Percentiles rank a stretch among this genome's conserved stretches.
Conservation (phyloP, 2,329 filamentous ascomycete genomes). For the Aspergillus costaricaensis region DNA sequence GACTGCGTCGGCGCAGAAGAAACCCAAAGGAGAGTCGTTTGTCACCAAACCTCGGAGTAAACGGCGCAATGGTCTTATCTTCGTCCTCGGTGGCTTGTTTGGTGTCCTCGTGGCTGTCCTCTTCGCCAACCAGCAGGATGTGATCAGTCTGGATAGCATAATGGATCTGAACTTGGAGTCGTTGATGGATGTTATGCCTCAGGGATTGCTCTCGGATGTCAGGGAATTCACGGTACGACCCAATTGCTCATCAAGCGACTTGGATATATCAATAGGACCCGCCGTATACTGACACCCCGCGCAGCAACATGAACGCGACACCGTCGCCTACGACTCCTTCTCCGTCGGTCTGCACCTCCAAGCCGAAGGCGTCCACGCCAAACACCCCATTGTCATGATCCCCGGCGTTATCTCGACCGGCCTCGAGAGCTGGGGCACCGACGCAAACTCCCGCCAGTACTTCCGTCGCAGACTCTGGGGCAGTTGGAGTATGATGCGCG, state of each 20-base stretch:
- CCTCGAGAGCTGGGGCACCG: conserved; percentile 93
- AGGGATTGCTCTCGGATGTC: conserved; percentile 81
- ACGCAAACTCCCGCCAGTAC: conserved; percentile 80
- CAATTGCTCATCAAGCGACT: not conserved
- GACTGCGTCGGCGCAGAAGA: conserved; percentile 22
- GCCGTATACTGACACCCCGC: not conserved
- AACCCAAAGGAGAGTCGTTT: conserved; percentile 29
- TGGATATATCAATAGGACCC: not conserved
- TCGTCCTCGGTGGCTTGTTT: conserved; percentile 84
- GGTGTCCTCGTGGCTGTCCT: conserved; percentile 86
- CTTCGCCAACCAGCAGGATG: conserved; percentile 84
- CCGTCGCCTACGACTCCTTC: conserved; percentile 91
- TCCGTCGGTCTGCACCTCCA: conserved; percentile 82
- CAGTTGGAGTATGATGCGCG: conserved; percentile 98
- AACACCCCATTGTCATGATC: conserved; percentile 94
- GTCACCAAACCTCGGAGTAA: conserved; percentile 57
- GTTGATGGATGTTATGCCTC: conserved; percentile 83
- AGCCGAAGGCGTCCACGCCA: conserved; percentile 74
- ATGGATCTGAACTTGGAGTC: conserved; percentile 76
- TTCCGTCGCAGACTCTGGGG: conserved; percentile 96
- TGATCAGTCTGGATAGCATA: conserved; percentile 78
- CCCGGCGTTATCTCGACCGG: conserved; percentile 97
- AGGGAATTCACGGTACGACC: conserved; percentile 75
- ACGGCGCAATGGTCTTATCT: conserved; percentile 77
- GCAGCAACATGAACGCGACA: conserved; percentile 78